phyloP scores from a whole-genome alignment of 495 filamentous ascomycete species.

The Neurospora sp. region DNA sequence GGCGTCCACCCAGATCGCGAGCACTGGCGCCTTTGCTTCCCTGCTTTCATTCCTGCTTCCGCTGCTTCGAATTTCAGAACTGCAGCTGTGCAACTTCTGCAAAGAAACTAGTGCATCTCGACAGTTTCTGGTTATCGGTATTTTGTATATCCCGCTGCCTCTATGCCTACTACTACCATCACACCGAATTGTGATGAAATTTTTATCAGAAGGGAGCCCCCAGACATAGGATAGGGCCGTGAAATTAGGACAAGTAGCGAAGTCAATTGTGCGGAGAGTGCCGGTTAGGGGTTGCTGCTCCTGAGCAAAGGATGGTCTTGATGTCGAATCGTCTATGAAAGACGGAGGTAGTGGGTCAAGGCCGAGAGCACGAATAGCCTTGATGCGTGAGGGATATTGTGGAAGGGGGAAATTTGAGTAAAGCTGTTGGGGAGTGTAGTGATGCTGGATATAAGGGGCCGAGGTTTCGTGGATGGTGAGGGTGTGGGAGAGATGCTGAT shows the following conservation, averaged over 20 bases:
- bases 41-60: not conserved
- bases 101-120: not conserved
- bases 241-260: not conserved
- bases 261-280: not conserved
- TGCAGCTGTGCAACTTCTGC: not conserved
- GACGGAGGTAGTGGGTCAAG: not conserved
- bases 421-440: not conserved
- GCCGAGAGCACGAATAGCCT: not conserved
- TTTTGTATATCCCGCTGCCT: not conserved
- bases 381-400: not conserved
- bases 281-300: not conserved
- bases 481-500: not conserved
- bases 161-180: not conserved
- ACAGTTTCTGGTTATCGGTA: slow-evolving; percentile 5
- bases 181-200: not conserved
- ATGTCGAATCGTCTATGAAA: not conserved
- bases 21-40: not conserved
- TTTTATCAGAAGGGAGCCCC: not conserved
- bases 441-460: not conserved
- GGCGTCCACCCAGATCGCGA: slow-evolving; percentile 24
- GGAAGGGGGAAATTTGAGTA: not conserved
- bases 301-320: not conserved
- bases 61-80: not conserved
- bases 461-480: not conserved
- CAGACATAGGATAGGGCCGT: slow-evolving; percentile 8